Evolutionary conservation across 495 filamentous ascomycete species (phyloP), one percentile per base, ranked within the genome.

Genomic region (Cercophora sp.): DNA sequence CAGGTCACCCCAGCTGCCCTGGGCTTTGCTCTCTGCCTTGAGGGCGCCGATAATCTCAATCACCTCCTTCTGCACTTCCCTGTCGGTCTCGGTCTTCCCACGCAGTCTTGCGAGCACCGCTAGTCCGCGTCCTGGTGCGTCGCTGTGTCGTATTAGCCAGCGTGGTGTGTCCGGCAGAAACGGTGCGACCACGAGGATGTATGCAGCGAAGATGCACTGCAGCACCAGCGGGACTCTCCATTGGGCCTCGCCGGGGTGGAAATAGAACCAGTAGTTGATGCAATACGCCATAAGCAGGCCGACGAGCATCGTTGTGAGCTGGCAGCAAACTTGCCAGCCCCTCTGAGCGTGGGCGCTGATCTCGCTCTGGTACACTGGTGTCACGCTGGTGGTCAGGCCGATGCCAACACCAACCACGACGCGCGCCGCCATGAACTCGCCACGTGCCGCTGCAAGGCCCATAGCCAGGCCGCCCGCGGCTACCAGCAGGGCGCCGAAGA

Each of bases 341-440:
- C 77, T 70, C 22, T 71, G 73, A 23, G 74, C 71, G 13, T 75
- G 70, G 50, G 77, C 68, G 0, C 75, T 76, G 56, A 74, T 74
- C 58, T 82, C 79, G 3, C 77, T 73, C 31, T 83, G 67, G 51
- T 79, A 83, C 8, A 86, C 81, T 1, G 80, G 82, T 18, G 82
- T 79, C 16, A 76, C 75, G 63, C 80, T 83, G 15, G 74, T 79
- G 54, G 80, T 73, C 27, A 84, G 63, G 5, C 81, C 83, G 27
- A 84, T 79, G n/a, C 81, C 84, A 67, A 81, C 80, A n/a, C 84
- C 82, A 4, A 84, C 79, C 0, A 86, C 63, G 20, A 85, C 78
- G 9, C 84, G 75, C 3, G 83, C 82, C 34, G 79, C 67, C 9
- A 85, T 70, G 46, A 65, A 65, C 27, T 66, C 56, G 16, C 23